Evolutionary conservation across 2,329 filamentous ascomycete species (phyloP).

Genomic region (Allantophomopsis cytisporea): DNA sequence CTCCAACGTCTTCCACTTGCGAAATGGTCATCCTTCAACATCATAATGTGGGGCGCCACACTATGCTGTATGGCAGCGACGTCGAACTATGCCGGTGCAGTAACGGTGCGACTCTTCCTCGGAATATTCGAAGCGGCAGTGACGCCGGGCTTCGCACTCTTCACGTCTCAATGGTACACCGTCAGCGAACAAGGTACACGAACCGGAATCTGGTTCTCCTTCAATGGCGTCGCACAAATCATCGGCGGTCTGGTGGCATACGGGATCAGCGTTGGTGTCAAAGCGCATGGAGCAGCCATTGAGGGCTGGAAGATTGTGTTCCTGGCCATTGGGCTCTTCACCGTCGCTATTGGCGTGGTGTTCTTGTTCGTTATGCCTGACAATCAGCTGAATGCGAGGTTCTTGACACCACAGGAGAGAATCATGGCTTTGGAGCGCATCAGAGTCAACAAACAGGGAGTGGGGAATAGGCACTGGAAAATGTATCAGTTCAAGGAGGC

Average conservation of each 20-base stretch:
- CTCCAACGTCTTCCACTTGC: conserved; percentile 43
- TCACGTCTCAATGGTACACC: conserved; percentile 63
- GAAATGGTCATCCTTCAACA: conserved; percentile 48
- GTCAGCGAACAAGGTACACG: conserved; percentile 51
- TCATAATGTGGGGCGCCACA: conserved; percentile 46
- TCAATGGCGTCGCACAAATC: conserved; percentile 51
- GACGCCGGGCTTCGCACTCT: conserved; percentile 53
- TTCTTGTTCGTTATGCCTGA: conserved; percentile 30
- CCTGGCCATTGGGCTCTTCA: conserved; percentile 30
- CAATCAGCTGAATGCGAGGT: conserved; percentile 27
- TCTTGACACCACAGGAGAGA: conserved; percentile 27
- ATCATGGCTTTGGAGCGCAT: conserved; percentile 30
- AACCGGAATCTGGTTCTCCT: conserved; percentile 54
- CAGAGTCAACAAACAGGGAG: conserved; percentile 42
- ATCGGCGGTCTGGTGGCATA: conserved; percentile 50
- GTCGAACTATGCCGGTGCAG: conserved; percentile 42
- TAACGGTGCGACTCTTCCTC: conserved; percentile 53
- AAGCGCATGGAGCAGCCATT: conserved; percentile 34
- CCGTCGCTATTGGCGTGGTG: conserved; percentile 22
- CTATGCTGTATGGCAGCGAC: conserved; percentile 50
- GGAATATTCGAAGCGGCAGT: conserved; percentile 57
- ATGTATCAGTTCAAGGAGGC: conserved; percentile 36
- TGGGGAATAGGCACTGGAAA: conserved; percentile 38
- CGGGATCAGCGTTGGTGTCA: conserved; percentile 42
- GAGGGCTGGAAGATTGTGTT: conserved; percentile 49